Conservation (phyloP, 345 rosid species). For the Salix purpurea region DNA sequence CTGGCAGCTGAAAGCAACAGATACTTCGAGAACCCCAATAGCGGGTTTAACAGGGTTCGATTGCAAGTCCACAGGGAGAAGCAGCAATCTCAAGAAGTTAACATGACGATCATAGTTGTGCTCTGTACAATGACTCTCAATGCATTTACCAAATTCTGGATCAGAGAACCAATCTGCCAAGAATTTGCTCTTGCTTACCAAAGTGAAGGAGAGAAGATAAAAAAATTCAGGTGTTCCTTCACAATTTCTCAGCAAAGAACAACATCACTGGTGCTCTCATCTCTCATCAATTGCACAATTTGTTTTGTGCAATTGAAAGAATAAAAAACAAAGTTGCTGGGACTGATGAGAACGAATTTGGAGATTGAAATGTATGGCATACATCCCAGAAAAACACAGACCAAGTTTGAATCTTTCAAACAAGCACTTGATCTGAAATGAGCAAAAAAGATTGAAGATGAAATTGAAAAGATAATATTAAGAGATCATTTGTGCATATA, state of each 20-base stretch:
- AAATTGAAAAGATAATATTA: neutral
- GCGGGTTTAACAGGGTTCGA: slow-evolving; percentile 42
- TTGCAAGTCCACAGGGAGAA: slow-evolving; percentile 28
- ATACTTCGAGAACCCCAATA: slow-evolving; percentile 41
- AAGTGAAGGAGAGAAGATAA: slow-evolving; percentile 34
- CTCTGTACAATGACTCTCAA: slow-evolving; percentile 39
- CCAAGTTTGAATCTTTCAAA: slow-evolving; percentile 1
- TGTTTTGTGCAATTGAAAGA: slow-evolving; percentile 24
- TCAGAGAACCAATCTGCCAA: slow-evolving; percentile 34
- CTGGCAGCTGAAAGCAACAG: slow-evolving; percentile 38
- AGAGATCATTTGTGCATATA: neutral
- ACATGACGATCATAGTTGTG: slow-evolving; percentile 39
- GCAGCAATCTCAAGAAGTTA: slow-evolving; percentile 39
- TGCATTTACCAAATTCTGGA: slow-evolving; percentile 13
- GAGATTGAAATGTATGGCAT: neutral
- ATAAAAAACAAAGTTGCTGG: neutral
- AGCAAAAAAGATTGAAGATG: neutral
- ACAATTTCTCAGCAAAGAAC: slow-evolving; percentile 27
- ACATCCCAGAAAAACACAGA: neutral
- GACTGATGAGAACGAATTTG: neutral
- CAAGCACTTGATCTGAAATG: neutral
- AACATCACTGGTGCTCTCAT: slow-evolving; percentile 33
- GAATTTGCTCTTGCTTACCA: slow-evolving; percentile 37
- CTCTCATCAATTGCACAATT: too few species aligned
- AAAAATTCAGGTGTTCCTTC: slow-evolving; percentile 44